Evolutionary conservation across 495 filamentous ascomycete genomes (phyloP), one percentile per base, ranked within the genome.

Genomic region (Cercophora samala): DNA sequence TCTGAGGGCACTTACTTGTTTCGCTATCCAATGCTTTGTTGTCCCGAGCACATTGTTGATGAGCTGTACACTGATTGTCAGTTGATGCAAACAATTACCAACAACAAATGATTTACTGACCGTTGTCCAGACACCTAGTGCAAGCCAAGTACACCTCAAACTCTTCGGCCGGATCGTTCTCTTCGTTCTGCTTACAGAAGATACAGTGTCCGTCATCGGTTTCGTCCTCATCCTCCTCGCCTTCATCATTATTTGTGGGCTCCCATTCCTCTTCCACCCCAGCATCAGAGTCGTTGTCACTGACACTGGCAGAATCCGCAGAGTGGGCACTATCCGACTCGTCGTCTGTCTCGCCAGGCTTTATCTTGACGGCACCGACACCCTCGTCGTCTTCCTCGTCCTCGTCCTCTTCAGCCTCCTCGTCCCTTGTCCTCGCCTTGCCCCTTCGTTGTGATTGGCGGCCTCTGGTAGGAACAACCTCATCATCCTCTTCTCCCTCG

Each of bases 31-130:
- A 81, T 54, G 91, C 89, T 63, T 88, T 87, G 71, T 88, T 88
- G 74, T 89, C 87, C 69, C 92, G 89, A 66, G 93, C 95, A 79
- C 94, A 98, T 87, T 97, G 91, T 72, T 91, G 88, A 84, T 98
- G 94, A 66, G 94, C 94, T 93, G 79, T 76, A 80, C 70, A 72
- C 71, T 70, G 26, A 9, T 17, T 58, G 75, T 85, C 73, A 84
- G 82, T 71, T 64, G 9, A 71, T 67, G 74, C 71, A 37, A 62
- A 62, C 63, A 59, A 66, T 63, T 63, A 72, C 67, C 56, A 68
- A 65, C 65, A 64, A 65, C 23, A 1, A 15, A 13, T 9, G 62
- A 8, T 22, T 26, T 6, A 89, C 92, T 77, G 79, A 98, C 94
- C 90, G 81, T 96, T 92, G 76, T 97, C 91, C 63, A 88, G 90